phyloP scores from a whole-genome alignment of 495 filamentous ascomycete genomes.

The Hyaloscypha finlandica region DNA sequence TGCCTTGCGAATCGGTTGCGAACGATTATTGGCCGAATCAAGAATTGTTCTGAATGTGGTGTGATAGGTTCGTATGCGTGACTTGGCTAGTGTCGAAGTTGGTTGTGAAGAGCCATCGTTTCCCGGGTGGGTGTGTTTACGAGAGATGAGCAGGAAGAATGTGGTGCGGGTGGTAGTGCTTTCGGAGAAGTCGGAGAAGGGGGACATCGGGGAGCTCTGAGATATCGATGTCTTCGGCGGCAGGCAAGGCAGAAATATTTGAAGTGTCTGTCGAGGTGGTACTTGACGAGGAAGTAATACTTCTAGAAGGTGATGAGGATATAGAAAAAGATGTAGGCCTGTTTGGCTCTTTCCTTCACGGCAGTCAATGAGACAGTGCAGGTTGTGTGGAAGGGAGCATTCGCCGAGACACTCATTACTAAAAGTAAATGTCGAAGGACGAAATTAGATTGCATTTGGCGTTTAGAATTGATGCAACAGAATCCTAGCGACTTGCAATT shows the following conservation, averaged over 20 bases:
- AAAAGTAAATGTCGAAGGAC: too few species aligned
- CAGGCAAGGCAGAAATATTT: not conserved
- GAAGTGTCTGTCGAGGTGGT: not conserved
- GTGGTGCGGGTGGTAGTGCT: constrained; percentile 42
- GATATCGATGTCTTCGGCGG: constrained; percentile 11
- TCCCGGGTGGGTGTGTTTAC: constrained; percentile 43
- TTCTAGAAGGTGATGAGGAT: not conserved
- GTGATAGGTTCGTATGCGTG: constrained; percentile 62
- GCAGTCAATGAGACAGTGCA: too few species aligned
- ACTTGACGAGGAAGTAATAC: not conserved
- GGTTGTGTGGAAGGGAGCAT: too few species aligned
- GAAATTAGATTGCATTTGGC: too few species aligned
- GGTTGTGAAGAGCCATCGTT: constrained; percentile 42
- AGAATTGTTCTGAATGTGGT: constrained; percentile 58
- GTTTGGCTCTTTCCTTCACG: too few species aligned
- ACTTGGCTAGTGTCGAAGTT: constrained; percentile 57
- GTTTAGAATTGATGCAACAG: too few species aligned
- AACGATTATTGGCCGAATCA: constrained; percentile 63
- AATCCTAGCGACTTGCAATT: too few species aligned
- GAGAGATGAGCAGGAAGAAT: constrained; percentile 40
- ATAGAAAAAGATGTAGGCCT: not conserved
- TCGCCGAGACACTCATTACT: too few species aligned
- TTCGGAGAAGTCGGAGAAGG: constrained; percentile 35
- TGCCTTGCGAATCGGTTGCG: constrained; percentile 36
- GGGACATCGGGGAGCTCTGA: constrained; percentile 36